Conservation (phyloP, 1,139 yeast genomes). For the Wickerhamiella pararugosa region DNA sequence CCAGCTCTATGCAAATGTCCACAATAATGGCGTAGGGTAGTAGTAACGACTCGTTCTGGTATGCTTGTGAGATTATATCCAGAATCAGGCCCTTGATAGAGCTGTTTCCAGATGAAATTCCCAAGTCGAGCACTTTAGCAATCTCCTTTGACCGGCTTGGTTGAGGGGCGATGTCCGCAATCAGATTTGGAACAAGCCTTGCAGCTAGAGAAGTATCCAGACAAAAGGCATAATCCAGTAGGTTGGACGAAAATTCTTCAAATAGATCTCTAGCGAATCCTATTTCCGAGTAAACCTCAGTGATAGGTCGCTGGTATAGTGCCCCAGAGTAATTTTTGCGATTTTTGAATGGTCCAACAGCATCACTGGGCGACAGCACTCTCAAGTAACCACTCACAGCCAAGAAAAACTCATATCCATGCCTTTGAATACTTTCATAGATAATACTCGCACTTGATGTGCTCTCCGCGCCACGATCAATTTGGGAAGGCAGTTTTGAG, state of each 20-base stretch:
- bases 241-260: not conserved
- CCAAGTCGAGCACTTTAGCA: too few relatives aligned
- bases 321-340: not conserved
- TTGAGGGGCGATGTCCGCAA: not conserved
- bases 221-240: conserved; percentile 2
- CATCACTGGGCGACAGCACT: too few relatives aligned
- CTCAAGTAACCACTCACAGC: too few relatives aligned
- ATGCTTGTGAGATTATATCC: not conserved
- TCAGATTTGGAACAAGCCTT: not conserved
- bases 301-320: not conserved
- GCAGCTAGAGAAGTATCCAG: not conserved
- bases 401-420: too few relatives aligned
- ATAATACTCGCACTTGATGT: too few relatives aligned
- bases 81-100: not conserved
- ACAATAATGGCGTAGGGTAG: not conserved
- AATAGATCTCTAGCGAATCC: not conserved
- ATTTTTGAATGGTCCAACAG: too few relatives aligned
- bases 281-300: not conserved
- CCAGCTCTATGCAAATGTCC: not conserved
- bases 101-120: too few relatives aligned
- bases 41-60: not conserved
- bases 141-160: too few relatives aligned
- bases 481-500: too few relatives aligned
- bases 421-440: too few relatives aligned
- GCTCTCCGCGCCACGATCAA: too few relatives aligned